Conservation (phyloP, 2,329 filamentous ascomycete genomes). For the Penicillium sp. region DNA sequence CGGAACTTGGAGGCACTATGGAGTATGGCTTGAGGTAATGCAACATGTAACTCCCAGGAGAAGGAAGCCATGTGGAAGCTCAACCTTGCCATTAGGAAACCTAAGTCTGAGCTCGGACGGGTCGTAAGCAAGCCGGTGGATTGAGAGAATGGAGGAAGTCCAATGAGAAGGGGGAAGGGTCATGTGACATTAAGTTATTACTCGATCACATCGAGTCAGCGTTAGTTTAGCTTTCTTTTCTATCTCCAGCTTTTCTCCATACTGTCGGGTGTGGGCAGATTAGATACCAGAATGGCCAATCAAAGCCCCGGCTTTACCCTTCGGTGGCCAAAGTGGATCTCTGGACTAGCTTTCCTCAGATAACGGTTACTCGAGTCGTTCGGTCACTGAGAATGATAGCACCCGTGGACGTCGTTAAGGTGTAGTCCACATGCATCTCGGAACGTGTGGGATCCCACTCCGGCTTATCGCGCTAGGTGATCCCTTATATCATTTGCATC, state of each 20-base stretch:
- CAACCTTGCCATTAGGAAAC: no score
- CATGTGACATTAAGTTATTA: conserved; percentile 21
- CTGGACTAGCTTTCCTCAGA: conserved; percentile 12
- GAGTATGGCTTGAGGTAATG: no score
- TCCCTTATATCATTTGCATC: not conserved
- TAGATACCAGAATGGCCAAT: conserved; percentile 26
- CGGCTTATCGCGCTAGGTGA: not conserved
- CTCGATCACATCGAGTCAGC: conserved; percentile 41
- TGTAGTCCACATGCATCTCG: no score
- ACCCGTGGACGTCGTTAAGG: no score
- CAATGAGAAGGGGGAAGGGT: not conserved
- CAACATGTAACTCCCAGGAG: no score
- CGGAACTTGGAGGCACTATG: no score
- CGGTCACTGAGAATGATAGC: conserved; percentile 22
- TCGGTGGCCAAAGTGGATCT: conserved; percentile 6
- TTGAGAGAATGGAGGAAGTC: no score
- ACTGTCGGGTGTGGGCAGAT: conserved; percentile 5
- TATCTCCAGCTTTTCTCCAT: conserved; percentile 11
- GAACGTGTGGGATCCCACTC: no score
- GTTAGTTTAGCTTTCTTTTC: conserved; percentile 1
- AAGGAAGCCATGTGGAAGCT: no score
- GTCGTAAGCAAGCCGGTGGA: no score
- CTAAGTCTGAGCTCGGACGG: no score
- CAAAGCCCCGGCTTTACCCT: not conserved
- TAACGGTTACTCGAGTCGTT: conserved; percentile 30